Evolutionary conservation across 768 basidiomycete genomes (phyloP), one percentile per base, ranked within the genome.

Genomic region (Cantharellus anzutake): DNA sequence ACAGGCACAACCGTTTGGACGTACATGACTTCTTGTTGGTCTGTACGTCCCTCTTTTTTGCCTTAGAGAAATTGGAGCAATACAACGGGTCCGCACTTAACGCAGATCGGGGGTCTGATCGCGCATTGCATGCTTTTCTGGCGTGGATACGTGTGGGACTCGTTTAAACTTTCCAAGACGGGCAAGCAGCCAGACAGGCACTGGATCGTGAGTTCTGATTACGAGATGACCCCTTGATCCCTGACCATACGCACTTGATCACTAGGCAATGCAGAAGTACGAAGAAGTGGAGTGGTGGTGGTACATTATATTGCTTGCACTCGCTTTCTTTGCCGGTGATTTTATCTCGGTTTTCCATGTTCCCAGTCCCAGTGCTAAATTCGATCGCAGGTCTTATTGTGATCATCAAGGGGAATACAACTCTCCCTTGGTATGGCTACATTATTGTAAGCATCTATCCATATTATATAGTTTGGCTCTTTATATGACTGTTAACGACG

Each of bases 391-490:
- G 80, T 20, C 70, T 82, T 58, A 73, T 80, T 42, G 80, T 80
- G n/a, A 75, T 79, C 0, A 56, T 79, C 62, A 78, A 74, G 63
- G 80, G 79, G 11, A 71, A 81, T 63, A 81, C 80, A 1, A 80
- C 80, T 0, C 73, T 83, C 16, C 78, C 80, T 3, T 78, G 76
- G 76, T 81, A 78, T 75, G 78, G 78, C 1, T 82, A 77, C 66
- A 74, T 83, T 41, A 67, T 79, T 56, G 79, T 38, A 41, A 16
- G 16, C 29, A 34, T 42, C 4, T 61, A 16, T 51, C 20, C 52
- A 7, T 37, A 7, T 37, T 11, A 48, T 11, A 11, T 29, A 48
- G 29, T 29, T 29, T 29, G 20, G 20, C 20, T 29, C 20, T 29
- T 29, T 29, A 29, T 29, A 29, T 29, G 11, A 29, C 0, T 48